Percentiles rank a stretch among this genome's conserved stretches.
These are phyloP conservation scores for Mikania micrantha DNA, from an alignment of 129 eudicot genomes.

Conservation along the genomic window DNA sequence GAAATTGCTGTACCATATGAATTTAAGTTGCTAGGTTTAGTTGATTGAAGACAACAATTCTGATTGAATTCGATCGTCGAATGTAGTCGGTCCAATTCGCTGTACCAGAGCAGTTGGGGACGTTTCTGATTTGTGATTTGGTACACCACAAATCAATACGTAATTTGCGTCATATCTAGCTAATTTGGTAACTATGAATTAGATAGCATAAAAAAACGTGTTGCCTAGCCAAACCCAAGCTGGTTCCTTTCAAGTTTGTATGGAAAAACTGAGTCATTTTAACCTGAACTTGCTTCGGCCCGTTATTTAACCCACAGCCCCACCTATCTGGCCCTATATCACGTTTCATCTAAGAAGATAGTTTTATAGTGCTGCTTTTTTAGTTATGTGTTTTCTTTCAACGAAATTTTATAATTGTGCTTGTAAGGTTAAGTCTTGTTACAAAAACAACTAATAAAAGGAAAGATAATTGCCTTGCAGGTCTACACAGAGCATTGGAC, in stretches of 20 bases:
- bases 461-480: constrained; percentile 35
- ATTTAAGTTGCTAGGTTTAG: too few species aligned
- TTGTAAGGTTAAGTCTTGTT: not conserved
- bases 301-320: not conserved
- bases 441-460: constrained; percentile 11
- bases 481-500: constrained; percentile 84
- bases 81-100: too few species aligned
- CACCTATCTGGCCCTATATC: not conserved
- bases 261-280: not conserved
- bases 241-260: not conserved
- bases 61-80: too few species aligned
- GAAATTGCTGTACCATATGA: too few species aligned
- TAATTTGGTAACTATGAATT: too few species aligned
- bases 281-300: not conserved
- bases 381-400: not conserved
- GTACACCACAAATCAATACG: too few species aligned
- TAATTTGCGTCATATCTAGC: too few species aligned
- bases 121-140: too few species aligned
- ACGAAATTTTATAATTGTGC: not conserved
- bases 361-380: not conserved
- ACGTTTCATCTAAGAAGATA: not conserved
- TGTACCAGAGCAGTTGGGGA: too few species aligned
- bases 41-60: too few species aligned
- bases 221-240: not conserved
- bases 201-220: not conserved